Base-by-base conservation (phyloP, 345 rosid genomes). In the Euphorbia pulcherrima region DNA sequence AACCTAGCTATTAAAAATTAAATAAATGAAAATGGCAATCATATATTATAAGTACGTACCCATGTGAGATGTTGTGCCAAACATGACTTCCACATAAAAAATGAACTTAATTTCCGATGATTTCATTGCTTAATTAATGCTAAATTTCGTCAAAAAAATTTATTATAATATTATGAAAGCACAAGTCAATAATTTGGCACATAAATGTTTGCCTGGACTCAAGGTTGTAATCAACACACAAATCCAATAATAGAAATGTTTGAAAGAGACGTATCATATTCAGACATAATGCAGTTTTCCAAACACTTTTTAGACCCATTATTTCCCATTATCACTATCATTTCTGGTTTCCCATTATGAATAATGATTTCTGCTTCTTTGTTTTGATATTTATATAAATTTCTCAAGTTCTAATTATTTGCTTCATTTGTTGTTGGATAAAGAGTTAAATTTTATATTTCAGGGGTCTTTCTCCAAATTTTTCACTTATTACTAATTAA, bases 111-210 rank as follows among this genome's bases (percentile, higher is more conserved):
- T 44, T 44, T 44, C 50, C 12, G 17, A 44, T 44, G 50, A 44
- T 44, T 44, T 5, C 50, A 44, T 44, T 44, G 50, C 50, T 44
- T 12, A 44, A 44, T 44, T 44, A 59, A 65, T 30, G 29, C 57
- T 20, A 54, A 29, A 10, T 44, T 67, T 81, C 68, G 80, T 70
- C 80, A 75, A 81, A 65, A 65, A 68, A 33, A 62, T 44, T 24
- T 48, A 26, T 41, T n/a, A n/a, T n/a, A n/a, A n/a, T n/a, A n/a
- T n/a, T 28, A 48, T 33, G 4, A 29, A 39, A 37, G 29, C 72
- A 60, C 2, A 64, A n/a, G 11, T 61, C 12, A 13, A 60, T 1
- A 39, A 51, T 72, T 77, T 69, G 46, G 46, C 60, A 33, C 58
- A 33, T 18, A 23, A 50, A 50, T 67, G 37, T 68, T 60, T 67